These are phyloP conservation scores for Erigeron philadelphicus DNA, from an alignment of 140 eudicot species.

Conservation along the genomic window DNA sequence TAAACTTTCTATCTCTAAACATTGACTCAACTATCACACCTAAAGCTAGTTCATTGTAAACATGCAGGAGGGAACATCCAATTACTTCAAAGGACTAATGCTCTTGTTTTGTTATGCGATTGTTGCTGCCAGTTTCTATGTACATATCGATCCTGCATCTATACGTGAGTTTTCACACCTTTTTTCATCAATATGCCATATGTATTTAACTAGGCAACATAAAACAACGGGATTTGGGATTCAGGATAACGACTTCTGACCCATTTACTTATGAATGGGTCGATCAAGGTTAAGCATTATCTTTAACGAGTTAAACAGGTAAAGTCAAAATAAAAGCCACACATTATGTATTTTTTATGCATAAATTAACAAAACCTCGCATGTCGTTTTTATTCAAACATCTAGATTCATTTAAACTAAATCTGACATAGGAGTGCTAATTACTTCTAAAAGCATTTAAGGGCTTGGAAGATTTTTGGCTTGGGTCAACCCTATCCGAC, in stretches of 20 bases:
- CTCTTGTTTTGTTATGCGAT: constrained; percentile 70
- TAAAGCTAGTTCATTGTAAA: not conserved
- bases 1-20: not conserved
- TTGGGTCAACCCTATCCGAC: too few species aligned
- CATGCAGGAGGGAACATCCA: constrained; percentile 77
- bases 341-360: not conserved
- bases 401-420: too few species aligned
- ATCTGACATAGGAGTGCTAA: too few species aligned
- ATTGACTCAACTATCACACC: constrained; percentile 7
- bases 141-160: constrained; percentile 52
- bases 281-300: too few species aligned
- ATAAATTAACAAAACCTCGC: not conserved
- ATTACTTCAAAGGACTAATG: constrained; percentile 82
- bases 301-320: too few species aligned
- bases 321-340: too few species aligned
- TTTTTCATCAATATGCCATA: not conserved
- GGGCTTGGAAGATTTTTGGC: too few species aligned
- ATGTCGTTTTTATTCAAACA: too few species aligned
- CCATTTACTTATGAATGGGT: too few species aligned
- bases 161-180: constrained; percentile 37
- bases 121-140: constrained; percentile 79
- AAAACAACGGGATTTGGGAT: not conserved
- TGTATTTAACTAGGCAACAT: not conserved
- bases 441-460: too few species aligned
- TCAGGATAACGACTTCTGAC: too few species aligned